Evolutionary conservation across 441 rosid genomes (phyloP).

Genomic region (Manihot esculenta): DNA sequence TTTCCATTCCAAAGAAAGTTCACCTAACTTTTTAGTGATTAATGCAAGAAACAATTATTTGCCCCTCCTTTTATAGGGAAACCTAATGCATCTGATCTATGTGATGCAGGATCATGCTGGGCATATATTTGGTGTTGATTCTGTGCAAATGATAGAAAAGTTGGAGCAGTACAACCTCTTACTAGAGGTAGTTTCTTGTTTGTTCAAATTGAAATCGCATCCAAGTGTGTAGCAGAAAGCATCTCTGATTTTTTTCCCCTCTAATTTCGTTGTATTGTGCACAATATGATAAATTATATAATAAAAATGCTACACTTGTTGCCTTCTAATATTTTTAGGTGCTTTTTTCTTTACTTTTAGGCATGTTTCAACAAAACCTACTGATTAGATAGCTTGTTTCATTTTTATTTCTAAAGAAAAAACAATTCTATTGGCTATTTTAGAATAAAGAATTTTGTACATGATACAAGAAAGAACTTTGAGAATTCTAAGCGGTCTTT

Average conservation of each 20-base stretch:
- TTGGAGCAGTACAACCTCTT: conserved; percentile 83
- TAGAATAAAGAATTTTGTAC: background rate
- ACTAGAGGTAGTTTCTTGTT: conserved; percentile 61
- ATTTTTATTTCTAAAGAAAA: background rate
- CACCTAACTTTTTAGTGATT: background rate
- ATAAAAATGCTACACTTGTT: background rate
- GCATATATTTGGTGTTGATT: conserved; percentile 91
- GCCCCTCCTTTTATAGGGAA: background rate
- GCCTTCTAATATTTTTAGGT: background rate
- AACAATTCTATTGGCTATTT: background rate
- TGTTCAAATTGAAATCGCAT: background rate
- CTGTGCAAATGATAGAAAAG: conserved; percentile 78
- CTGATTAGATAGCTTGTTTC: background rate
- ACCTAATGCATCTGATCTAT: conserved; percentile 14
- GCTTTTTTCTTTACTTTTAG: background rate
- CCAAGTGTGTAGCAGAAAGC: background rate
- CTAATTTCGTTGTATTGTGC: background rate
- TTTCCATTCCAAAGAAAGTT: background rate
- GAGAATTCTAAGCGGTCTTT: background rate
- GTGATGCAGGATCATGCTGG: conserved; percentile 91
- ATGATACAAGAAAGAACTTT: background rate
- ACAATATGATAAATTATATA: background rate
- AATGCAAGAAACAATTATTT: background rate
- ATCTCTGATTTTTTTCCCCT: background rate
- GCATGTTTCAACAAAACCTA: background rate